Base-by-base conservation (phyloP, 306 rosid genomes). In the Rosa rugosa region DNA sequence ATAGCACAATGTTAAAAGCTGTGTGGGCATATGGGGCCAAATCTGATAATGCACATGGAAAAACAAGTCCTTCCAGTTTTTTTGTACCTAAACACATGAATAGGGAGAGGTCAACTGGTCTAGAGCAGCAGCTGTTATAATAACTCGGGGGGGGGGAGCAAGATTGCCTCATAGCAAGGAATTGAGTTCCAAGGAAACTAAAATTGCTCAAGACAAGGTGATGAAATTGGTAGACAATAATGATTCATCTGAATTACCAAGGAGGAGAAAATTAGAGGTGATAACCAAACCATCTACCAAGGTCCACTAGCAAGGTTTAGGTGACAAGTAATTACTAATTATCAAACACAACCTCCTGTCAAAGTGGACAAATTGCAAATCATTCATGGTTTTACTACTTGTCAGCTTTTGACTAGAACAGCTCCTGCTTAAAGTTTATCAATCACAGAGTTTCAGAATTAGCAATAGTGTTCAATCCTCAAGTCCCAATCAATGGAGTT, bases 101-200 rank as follows among this genome's bases (percentile, higher is more conserved):
- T 66, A 41, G 53, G 63, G 42, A 76, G 57, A 76, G 36, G 70
- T 20, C 64, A 14, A 73, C 45, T 57, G 64, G 68, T 56, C 71
- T 5, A 23, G 68, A 64, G 42, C 5, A 34, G 69, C 69, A 31
- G 44, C 42, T 46, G 78, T 60, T 69, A 60, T 46, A 77, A 45
- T 70, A 47, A 66, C 68, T 38, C 41, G 18, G 50, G 69, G 80
- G 18, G 50, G 69, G 80, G 66, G 76, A 49, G 53, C 85, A 85
- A 80, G 83, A 79, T 80, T 82, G 84, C 77, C 73, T 75, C 31
- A 65, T 64, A 78, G 78, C 84, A 80, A 75, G 60, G 71, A 59
- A 54, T 75, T 45, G 76, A 59, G 56, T 59, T 56, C 14, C 41
- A 41, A 69, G 49, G 47, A 25, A 53, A 41, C 42, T 42, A 59